Evolutionary conservation across 1,284 basidiomycete genomes (phyloP), one percentile per base, ranked within the genome.

Genomic region (Leccinum fuscescens): DNA sequence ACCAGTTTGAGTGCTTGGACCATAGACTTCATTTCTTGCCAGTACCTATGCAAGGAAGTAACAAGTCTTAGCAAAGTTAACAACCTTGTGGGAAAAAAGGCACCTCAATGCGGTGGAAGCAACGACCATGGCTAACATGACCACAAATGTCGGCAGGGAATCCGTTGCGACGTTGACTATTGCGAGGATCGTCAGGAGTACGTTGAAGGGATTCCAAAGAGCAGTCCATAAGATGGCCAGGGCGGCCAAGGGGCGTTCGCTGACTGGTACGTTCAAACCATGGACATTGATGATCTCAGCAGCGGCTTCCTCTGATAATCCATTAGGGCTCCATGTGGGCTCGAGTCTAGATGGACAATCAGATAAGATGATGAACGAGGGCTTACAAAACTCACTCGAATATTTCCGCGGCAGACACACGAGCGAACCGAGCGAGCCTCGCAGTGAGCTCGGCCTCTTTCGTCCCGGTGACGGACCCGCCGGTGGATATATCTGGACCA

Each of bases 71-170:
- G 56, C 7, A 17, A 3, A 51, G 31, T 15, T 1, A 3, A 52
- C 5, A 29, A 5, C 17, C 50, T 3, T 2, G 27, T 15, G 15
- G 31, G 35, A 50, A 56, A 17, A 33, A 14, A 53, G 5, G 33
- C 54, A 73, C 71, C 70, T 71, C 52, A 72, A 46, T 15, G 63
- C 61, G 0, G 70, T 74, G 8, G 70, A 75, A 39, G 72, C 71
- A n/a, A 72, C 58, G 2, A 72, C 70, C 70, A 72, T 72, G 27
- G 62, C 56, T 39, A 72, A 72, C 70, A 72, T 75, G 48, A 72
- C 70, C 6, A 66, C 63, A 17, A 75, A 72, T 6, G 70, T 72
- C 11, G 70, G 63, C 14, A 74, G 22, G 12, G 74, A 74, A 53
- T 71, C 9, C 11, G 73, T 72, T 22, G 72, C 71, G 15, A 69